These are phyloP conservation scores for Sphaerostilbella broomeana DNA, from an alignment of 2,329 filamentous ascomycete species.

Conservation along the genomic window DNA sequence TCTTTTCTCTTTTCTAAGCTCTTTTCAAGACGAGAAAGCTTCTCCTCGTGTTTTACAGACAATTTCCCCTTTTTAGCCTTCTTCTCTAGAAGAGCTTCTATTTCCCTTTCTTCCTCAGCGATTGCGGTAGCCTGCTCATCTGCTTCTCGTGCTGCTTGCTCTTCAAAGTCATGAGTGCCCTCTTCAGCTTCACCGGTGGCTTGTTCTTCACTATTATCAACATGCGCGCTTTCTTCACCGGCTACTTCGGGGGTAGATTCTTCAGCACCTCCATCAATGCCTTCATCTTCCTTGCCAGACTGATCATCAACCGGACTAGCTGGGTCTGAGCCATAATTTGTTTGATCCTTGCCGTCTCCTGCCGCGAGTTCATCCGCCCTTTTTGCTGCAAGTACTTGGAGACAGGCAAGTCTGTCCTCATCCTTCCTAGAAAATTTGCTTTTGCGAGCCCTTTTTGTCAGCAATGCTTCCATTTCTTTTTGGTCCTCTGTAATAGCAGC, in stretches of 20 bases:
- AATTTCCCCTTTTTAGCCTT: conserved; percentile 9
- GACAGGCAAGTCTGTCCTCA: conserved; percentile 2
- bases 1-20: conserved; percentile 10
- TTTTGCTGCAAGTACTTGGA: conserved; percentile 19
- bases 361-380: conserved; percentile 18
- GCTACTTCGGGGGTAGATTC: conserved; percentile 16
- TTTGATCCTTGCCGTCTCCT: conserved; percentile 20
- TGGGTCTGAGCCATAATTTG: conserved; percentile 19
- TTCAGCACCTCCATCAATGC: conserved; percentile 16
- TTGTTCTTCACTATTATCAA: conserved; percentile 20
- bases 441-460: no score
- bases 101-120: conserved; percentile 8
- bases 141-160: conserved; percentile 13
- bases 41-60: conserved; percentile 5
- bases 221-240: conserved; percentile 19
- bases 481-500: conserved; percentile 31
- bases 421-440: no score
- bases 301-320: conserved; percentile 12
- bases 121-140: conserved; percentile 3
- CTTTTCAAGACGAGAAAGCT: conserved; percentile 3
- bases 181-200: conserved; percentile 4
- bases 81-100: conserved; percentile 2
- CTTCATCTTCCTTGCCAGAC: conserved; percentile 16
- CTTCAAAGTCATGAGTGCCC: conserved; percentile 18
- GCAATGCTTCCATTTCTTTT: conserved; percentile 27